These are phyloP conservation scores for Tuber magnatum DNA, from an alignment of 495 filamentous ascomycete species.

Conservation along the genomic window DNA sequence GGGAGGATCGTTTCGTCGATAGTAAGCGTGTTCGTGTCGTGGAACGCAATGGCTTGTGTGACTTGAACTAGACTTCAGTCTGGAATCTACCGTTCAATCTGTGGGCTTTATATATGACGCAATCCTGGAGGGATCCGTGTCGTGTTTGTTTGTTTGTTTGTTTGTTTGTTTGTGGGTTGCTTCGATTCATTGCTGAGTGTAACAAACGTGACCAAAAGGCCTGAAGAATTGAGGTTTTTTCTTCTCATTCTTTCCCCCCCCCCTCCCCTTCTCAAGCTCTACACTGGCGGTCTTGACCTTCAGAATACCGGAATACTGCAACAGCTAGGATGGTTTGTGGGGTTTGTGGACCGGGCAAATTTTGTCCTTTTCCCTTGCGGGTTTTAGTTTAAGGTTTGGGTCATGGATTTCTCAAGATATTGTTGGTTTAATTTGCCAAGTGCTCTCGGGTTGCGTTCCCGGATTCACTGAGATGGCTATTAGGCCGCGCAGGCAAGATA, in stretches of 20 bases:
- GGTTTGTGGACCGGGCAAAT: not conserved
- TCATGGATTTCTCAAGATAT: too few species aligned
- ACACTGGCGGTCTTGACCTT: not conserved
- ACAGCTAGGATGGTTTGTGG: not conserved
- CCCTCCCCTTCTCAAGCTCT: not conserved
- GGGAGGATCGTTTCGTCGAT: not conserved
- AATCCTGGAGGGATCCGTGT: not conserved
- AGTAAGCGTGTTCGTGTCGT: too few species aligned
- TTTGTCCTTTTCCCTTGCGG: too few species aligned
- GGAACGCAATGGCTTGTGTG: too few species aligned
- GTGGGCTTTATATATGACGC: not conserved
- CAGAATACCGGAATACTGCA: not conserved
- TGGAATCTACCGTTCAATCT: not conserved
- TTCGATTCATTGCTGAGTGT: not conserved
- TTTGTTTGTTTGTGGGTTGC: not conserved
- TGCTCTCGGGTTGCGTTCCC: not conserved
- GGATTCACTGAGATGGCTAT: not conserved
- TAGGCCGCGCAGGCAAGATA: not conserved
- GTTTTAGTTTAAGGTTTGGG: too few species aligned
- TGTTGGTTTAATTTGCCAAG: not conserved
- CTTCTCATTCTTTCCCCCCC: too few species aligned
- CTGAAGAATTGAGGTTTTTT: not conserved
- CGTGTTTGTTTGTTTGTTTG: not conserved
- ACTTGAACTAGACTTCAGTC: too few species aligned
- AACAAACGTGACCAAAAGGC: not conserved